Conservation (phyloP, 2,329 filamentous ascomycete genomes). For the Ophiosphaerella narmari region DNA sequence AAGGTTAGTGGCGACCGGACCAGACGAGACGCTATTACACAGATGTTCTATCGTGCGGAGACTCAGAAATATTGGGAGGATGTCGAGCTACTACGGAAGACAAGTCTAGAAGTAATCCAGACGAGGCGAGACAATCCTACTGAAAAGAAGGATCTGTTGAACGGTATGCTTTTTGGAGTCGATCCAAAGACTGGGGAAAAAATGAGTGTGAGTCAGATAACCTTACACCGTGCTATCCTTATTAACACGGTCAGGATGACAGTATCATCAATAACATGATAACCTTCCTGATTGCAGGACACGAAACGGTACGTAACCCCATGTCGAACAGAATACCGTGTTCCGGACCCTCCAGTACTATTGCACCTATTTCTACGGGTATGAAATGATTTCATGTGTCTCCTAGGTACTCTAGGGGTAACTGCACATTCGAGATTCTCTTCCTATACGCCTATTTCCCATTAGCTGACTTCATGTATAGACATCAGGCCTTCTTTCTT, state of each 20-base stretch:
- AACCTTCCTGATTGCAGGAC: constrained; percentile 61
- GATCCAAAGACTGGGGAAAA: constrained; percentile 66
- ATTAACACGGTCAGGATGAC: constrained; percentile 49
- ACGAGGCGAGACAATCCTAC: constrained; percentile 59
- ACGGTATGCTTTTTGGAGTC: constrained; percentile 61
- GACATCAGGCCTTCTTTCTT: constrained; percentile 45
- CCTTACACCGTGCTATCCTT: too few species aligned
- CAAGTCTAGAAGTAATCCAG: constrained; percentile 62
- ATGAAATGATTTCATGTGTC: too few species aligned
- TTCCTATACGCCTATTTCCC: background rate
- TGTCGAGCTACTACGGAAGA: constrained; percentile 60
- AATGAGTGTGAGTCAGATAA: constrained; percentile 46
- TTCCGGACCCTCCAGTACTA: too few species aligned
- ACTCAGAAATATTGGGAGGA: constrained; percentile 58
- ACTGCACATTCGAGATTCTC: too few species aligned
- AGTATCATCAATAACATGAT: constrained; percentile 71
- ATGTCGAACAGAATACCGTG: too few species aligned
- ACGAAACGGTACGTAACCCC: constrained; percentile 34
- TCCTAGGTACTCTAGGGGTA: too few species aligned
- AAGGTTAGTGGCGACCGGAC: constrained; percentile 42
- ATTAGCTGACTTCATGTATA: background rate
- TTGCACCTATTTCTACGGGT: too few species aligned
- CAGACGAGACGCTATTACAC: constrained; percentile 34
- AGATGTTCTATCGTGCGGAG: constrained; percentile 43
- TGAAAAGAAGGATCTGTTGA: constrained; percentile 64